These are phyloP conservation scores for Colletotrichum salicis DNA, from an alignment of 2,329 filamentous ascomycete species.

Conservation along the genomic window DNA sequence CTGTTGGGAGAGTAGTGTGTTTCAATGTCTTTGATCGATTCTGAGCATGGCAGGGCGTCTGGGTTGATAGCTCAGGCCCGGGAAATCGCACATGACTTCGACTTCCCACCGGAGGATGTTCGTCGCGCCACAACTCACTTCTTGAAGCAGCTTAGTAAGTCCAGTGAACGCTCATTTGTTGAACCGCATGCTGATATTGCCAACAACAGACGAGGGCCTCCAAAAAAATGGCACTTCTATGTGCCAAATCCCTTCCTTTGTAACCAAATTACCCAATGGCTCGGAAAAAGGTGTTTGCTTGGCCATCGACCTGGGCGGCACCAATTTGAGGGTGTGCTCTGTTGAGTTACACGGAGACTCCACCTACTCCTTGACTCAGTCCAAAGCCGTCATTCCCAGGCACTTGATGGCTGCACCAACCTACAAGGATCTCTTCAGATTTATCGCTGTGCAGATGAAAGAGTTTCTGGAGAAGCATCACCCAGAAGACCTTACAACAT, in stretches of 20 bases:
- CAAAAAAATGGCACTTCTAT: constrained; percentile 28
- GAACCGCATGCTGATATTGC: neutral
- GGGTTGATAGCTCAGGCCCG: constrained; percentile 12
- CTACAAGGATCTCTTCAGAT: constrained; percentile 74
- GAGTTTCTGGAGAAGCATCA: constrained; percentile 73
- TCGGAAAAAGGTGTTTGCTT: constrained; percentile 71
- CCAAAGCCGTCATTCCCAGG: constrained; percentile 50
- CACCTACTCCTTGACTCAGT: constrained; percentile 76
- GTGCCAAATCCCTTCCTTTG: constrained; percentile 80
- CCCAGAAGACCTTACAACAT: constrained; percentile 19
- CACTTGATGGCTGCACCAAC: constrained; percentile 38
- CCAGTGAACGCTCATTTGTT: neutral
- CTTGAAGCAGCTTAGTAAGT: constrained; percentile 37
- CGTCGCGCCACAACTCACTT: constrained; percentile 35
- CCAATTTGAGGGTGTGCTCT: constrained; percentile 47
- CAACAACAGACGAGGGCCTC: constrained; percentile 61
- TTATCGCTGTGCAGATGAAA: constrained; percentile 79
- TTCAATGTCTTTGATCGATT: constrained; percentile 1
- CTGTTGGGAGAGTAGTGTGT: neutral
- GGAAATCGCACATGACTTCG: constrained; percentile 13
- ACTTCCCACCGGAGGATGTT: constrained; percentile 14
- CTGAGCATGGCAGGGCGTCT: neutral
- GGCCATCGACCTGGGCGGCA: constrained; percentile 48
- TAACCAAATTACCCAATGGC: constrained; percentile 80
- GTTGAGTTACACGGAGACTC: constrained; percentile 62